These are phyloP conservation scores for Hirschioporus abietinus DNA, from an alignment of 768 basidiomycete species.

Conservation along the genomic window DNA sequence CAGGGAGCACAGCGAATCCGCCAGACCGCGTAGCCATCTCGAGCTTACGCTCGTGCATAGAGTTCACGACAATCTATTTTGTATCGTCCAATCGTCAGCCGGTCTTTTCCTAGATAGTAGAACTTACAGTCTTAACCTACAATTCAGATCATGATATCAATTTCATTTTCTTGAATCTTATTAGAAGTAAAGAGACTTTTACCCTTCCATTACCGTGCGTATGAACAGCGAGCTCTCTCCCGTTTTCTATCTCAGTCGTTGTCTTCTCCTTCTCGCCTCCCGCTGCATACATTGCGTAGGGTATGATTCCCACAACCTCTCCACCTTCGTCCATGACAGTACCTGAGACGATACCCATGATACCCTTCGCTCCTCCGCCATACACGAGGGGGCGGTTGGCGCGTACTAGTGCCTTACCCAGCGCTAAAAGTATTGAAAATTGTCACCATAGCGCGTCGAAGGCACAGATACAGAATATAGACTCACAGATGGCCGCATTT, in stretches of 20 bases:
- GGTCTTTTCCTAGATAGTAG: neutral
- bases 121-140: conserved; percentile 29
- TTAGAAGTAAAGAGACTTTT: conserved; percentile 12
- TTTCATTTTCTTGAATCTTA: conserved; percentile 15
- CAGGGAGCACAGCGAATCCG: conserved; percentile 87
- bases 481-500: conserved; percentile 67
- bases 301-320: conserved; percentile 71
- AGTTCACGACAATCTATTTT: conserved; percentile 59
- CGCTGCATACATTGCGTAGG: conserved; percentile 63
- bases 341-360: conserved; percentile 81
- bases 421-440: conserved; percentile 38
- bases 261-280: conserved; percentile 59
- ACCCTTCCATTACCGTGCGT: conserved; percentile 11
- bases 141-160: conserved; percentile 10
- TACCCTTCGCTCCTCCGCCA: conserved; percentile 76
- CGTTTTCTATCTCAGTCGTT: conserved; percentile 17
- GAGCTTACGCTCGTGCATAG: conserved; percentile 87
- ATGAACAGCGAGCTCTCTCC: neutral
- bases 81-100: neutral
- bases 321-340: conserved; percentile 64
- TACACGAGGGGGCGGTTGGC: conserved; percentile 68
- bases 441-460: conserved; percentile 6
- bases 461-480: neutral
- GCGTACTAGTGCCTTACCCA: conserved; percentile 67
- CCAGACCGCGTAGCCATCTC: conserved; percentile 80